These are phyloP conservation scores for Aegilops longissima DNA, from an alignment of 176 grass and related monocot species.

Conservation along the genomic window DNA sequence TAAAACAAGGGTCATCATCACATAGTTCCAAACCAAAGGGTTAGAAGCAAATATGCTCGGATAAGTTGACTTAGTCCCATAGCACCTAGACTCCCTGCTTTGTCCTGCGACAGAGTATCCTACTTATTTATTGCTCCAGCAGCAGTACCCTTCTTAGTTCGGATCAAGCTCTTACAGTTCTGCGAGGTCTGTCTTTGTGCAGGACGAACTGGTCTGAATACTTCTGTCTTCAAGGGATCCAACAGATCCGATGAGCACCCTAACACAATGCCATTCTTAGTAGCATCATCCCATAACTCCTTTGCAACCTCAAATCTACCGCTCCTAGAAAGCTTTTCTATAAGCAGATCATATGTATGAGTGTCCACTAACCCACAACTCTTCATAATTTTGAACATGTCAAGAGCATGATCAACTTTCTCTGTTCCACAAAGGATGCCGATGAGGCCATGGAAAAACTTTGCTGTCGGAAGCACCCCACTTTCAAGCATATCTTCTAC, in stretches of 20 bases:
- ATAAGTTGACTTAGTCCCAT: neutral
- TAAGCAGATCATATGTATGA: constrained; percentile 58
- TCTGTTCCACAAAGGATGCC: constrained; percentile 66
- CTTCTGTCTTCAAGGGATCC: constrained; percentile 66
- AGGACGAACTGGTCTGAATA: constrained; percentile 44
- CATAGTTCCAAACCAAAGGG: constrained; percentile 7
- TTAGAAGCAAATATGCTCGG: neutral
- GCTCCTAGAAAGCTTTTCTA: constrained; percentile 62
- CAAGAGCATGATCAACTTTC: constrained; percentile 55
- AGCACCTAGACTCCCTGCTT: constrained; percentile 42
- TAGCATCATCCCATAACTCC: constrained; percentile 67
- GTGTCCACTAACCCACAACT: constrained; percentile 19
- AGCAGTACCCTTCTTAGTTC: constrained; percentile 32
- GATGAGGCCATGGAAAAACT: constrained; percentile 62
- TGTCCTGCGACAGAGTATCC: neutral
- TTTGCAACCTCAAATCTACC: constrained; percentile 61
- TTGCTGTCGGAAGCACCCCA: constrained; percentile 37
- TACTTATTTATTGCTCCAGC: constrained; percentile 34
- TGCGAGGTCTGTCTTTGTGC: constrained; percentile 32
- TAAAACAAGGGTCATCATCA: constrained; percentile 4
- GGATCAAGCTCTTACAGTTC: constrained; percentile 28
- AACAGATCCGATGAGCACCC: constrained; percentile 62
- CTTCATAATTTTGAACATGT: constrained; percentile 64
- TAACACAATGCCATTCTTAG: constrained; percentile 41
- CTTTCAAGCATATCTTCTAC: constrained; percentile 59